Evolutionary conservation across 768 basidiomycete genomes (phyloP).

Genomic region (Trametes villosa): DNA sequence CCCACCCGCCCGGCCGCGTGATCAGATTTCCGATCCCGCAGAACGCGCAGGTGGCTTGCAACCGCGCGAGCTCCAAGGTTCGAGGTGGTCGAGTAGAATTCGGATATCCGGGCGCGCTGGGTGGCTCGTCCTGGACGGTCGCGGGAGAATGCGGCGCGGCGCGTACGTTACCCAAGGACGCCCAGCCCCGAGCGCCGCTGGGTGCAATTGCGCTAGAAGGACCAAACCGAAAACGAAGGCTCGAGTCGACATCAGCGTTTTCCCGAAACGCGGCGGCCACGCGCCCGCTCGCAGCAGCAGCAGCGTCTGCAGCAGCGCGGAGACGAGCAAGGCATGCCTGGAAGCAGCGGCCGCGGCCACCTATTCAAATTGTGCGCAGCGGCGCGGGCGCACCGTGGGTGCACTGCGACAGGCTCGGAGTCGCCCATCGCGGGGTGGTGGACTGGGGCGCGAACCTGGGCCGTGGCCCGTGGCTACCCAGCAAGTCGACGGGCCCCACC

Average conservation of each 20-base stretch:
- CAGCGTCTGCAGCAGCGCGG: too few species aligned
- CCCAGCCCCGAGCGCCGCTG: background rate
- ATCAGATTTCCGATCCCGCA: slow-evolving; percentile 12
- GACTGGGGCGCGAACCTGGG: too few species aligned
- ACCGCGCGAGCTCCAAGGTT: background rate
- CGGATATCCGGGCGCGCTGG: background rate
- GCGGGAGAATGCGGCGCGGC: slow-evolving; percentile 19
- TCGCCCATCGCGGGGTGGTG: too few species aligned
- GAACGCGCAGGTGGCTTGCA: background rate
- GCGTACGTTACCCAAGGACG: background rate
- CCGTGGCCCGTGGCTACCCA: background rate
- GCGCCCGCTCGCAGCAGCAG: too few species aligned
- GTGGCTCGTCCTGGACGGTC: slow-evolving; percentile 1
- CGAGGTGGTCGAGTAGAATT: background rate
- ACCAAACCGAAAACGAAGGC: too few species aligned
- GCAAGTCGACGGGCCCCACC: background rate
- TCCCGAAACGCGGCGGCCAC: background rate
- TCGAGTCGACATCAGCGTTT: background rate
- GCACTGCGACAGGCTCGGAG: too few species aligned
- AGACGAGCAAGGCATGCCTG: background rate
- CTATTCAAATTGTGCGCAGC: too few species aligned
- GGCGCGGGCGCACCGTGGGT: too few species aligned
- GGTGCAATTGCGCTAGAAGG: background rate
- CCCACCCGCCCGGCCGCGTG: background rate
- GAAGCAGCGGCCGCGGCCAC: background rate